phyloP scores from a whole-genome alignment of 768 basidiomycete genomes.

The Suillus decipiens region DNA sequence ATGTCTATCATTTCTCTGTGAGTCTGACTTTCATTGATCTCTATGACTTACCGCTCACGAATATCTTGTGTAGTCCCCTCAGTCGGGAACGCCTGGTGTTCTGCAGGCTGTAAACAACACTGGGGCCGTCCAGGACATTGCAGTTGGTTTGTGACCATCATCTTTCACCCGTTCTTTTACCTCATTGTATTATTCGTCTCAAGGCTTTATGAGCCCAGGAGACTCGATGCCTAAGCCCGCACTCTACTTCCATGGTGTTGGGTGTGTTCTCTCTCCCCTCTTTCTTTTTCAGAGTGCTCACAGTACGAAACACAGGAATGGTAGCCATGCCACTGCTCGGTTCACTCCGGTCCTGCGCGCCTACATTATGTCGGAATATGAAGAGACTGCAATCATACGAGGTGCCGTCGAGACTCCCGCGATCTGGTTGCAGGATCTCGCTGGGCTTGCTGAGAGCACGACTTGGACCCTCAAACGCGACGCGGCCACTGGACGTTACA shows the following conservation, averaged over 20 bases:
- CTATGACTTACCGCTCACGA: background rate
- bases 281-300: background rate
- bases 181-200: background rate
- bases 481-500: background rate
- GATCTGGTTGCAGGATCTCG: background rate
- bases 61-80: background rate
- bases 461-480: constrained; percentile 3
- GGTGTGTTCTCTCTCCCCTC: background rate
- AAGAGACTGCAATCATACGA: background rate
- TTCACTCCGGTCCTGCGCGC: constrained; percentile 1
- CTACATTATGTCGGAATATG: constrained; percentile 9
- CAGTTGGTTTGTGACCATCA: background rate
- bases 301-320: background rate
- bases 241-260: background rate
- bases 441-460: background rate
- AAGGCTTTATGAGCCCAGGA: background rate
- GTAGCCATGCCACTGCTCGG: background rate
- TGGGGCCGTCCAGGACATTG: background rate
- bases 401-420: background rate
- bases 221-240: background rate
- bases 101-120: background rate
- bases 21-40: background rate
- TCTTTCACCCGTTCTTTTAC: no score
- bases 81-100: background rate
- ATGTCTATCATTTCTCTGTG: background rate